Evolutionary conservation across 352 stramenopile species (phyloP), one percentile per base, ranked within the genome.

Genomic region (Plasmopara muralis): DNA sequence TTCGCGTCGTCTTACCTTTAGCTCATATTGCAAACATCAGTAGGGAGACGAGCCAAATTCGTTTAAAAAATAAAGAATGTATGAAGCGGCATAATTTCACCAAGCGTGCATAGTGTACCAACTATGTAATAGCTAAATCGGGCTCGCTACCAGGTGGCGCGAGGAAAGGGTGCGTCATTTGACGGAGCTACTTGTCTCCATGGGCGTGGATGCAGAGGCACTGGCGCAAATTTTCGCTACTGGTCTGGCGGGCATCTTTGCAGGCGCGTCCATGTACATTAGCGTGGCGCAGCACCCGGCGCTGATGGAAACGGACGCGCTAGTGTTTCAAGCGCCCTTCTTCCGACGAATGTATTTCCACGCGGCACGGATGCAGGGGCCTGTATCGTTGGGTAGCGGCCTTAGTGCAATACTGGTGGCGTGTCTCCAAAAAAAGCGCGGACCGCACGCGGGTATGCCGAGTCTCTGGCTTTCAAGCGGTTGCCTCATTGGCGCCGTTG

Each of bases 301-400:
- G 43, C 64, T 90, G 40, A 57, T 88, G 46, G 71, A 85, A 61
- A 83, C 73, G 25, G 55, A 72, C 37, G 57, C 66, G 28, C 43
- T 82, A 2, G 20, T 25, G 20, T 25, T 88, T 56, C 80, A 88
- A 41, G 77, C 74, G 6, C 70, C 77, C 1, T 90, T 86, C 62
- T 90, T 90, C 61, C 67, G 75, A 6, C 71, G 74, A 44, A 87
- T 90, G 75, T 87, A 90, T 65, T 85, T 81, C 47, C 77, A 85
- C 55, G 80, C 80, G 0, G 70, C 77, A 15, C 73, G 75, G 2
- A 71, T 88, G 58, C 74, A 89, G 38, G 80, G 64, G 0, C 76
- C 80, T 8, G 47, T 87, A 54, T 72, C 73, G 10, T 25, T 86
- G 20, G 64, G 72, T 25, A 87, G 75, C 38, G 74, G 77, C 0